phyloP scores from a whole-genome alignment of 2,329 filamentous ascomycete species.

The Trichoderma arundinaceum region DNA sequence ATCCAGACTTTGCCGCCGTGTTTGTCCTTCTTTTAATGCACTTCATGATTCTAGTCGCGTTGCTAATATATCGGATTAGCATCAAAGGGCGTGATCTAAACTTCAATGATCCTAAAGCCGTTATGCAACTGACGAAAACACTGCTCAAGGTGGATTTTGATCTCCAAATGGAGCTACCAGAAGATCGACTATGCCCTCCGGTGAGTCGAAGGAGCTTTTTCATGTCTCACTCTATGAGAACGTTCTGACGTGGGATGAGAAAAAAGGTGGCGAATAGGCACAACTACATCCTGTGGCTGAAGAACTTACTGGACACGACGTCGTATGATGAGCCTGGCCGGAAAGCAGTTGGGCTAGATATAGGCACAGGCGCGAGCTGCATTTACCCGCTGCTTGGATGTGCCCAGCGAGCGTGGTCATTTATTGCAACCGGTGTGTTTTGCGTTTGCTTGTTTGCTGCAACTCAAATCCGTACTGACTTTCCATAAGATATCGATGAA shows the following conservation, averaged over 20 bases:
- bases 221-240: not conserved
- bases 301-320: slow-evolving; percentile 77
- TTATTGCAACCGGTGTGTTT: slow-evolving; percentile 64
- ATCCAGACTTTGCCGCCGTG: slow-evolving; percentile 52
- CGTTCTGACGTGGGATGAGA: not conserved
- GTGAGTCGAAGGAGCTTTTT: slow-evolving; percentile 52
- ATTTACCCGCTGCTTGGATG: slow-evolving; percentile 90
- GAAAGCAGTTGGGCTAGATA: slow-evolving; percentile 74
- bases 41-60: not conserved
- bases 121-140: slow-evolving; percentile 81
- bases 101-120: slow-evolving; percentile 77
- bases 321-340: slow-evolving; percentile 55
- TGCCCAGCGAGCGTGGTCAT: slow-evolving; percentile 72
- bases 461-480: not conserved
- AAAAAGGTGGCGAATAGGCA: slow-evolving; percentile 67
- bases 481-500: slow-evolving; percentile 73
- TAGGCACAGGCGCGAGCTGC: slow-evolving; percentile 88
- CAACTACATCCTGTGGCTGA: slow-evolving; percentile 91
- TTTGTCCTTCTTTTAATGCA: slow-evolving; percentile 37
- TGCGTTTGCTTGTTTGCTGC: no score
- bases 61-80: slow-evolving; percentile 22
- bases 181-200: slow-evolving; percentile 84
- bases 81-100: slow-evolving; percentile 64
- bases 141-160: slow-evolving; percentile 78
- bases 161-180: slow-evolving; percentile 71